phyloP scores from a whole-genome alignment of 805 yeast species.

The Pachysolen tannophilus region DNA sequence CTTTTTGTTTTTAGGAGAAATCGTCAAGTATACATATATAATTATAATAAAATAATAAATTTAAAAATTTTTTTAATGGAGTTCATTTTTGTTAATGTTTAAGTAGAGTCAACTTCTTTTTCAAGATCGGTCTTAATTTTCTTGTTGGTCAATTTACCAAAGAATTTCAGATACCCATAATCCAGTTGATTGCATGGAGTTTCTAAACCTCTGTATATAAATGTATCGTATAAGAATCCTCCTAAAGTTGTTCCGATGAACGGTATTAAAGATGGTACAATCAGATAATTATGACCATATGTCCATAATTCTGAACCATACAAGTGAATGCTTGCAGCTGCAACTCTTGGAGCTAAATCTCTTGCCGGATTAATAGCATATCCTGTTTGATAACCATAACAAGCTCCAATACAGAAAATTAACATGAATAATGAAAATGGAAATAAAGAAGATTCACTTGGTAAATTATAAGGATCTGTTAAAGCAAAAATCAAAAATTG shows the following conservation, averaged over 20 bases:
- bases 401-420: conserved; percentile 35
- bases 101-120: no score
- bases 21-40: no score
- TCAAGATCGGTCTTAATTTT: not conserved
- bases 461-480: conserved; percentile 39
- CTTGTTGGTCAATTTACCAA: not conserved
- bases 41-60: no score
- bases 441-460: conserved; percentile 35
- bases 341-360: conserved; percentile 47
- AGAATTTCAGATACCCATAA: conserved; percentile 17
- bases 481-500: conserved; percentile 41
- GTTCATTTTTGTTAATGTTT: no score
- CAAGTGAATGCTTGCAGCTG: conserved; percentile 40
- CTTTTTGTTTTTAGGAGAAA: no score
- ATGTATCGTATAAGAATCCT: conserved; percentile 41
- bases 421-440: conserved; percentile 39
- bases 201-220: conserved; percentile 43
- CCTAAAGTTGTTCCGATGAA: conserved; percentile 39
- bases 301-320: conserved; percentile 33
- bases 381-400: conserved; percentile 45
- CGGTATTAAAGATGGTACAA: conserved; percentile 49
- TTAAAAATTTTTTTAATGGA: no score
- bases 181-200: conserved; percentile 41
- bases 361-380: conserved; percentile 48
- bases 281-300: conserved; percentile 35